phyloP scores from a whole-genome alignment of 495 filamentous ascomycete species.

The Daldinia loculata region DNA sequence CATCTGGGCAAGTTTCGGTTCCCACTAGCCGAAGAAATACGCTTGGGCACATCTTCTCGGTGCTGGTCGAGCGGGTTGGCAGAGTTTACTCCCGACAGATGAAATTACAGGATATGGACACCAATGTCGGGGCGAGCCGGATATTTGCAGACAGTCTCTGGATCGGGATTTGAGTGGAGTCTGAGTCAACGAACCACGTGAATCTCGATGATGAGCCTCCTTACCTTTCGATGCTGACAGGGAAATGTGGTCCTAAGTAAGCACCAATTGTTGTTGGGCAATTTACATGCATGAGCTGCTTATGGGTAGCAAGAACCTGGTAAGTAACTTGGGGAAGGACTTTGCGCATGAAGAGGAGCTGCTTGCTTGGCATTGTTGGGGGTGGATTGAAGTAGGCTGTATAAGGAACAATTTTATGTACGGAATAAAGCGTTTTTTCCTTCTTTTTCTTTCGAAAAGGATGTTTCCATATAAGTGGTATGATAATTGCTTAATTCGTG shows the following conservation, averaged over 20 bases:
- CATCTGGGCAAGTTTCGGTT: not conserved
- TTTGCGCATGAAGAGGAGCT: not conserved
- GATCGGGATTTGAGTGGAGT: not conserved
- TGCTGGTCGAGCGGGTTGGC: not conserved
- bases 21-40: not conserved
- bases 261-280: not conserved
- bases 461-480: conserved; percentile 2
- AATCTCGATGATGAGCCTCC: not conserved
- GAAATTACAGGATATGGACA: not conserved
- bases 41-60: not conserved
- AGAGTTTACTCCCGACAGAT: not conserved
- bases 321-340: not conserved
- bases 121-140: not conserved
- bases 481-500: not conserved
- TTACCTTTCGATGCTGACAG: not conserved
- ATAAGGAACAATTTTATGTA: too few species aligned
- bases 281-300: not conserved
- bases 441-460: not conserved
- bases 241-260: not conserved
- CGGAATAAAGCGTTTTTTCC: not conserved
- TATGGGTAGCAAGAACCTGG: not conserved
- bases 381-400: not conserved
- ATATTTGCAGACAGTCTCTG: not conserved
- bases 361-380: not conserved
- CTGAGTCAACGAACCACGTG: not conserved